phyloP scores from a whole-genome alignment of 2,329 filamentous ascomycete species.

The Aspergillus clavatus region DNA sequence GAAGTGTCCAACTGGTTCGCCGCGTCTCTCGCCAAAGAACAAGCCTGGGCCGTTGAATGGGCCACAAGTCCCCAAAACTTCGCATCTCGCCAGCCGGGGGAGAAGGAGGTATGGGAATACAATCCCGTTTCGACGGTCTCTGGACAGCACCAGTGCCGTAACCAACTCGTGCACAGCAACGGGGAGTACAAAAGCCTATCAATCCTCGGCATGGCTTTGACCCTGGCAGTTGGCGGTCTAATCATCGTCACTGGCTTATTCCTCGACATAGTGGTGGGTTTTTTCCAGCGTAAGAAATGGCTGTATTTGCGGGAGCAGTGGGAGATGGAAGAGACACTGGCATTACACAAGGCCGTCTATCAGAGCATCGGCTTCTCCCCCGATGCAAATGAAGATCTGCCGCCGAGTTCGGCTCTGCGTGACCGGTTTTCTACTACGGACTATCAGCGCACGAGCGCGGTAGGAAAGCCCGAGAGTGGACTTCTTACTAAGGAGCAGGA shows the following conservation, averaged over 20 bases:
- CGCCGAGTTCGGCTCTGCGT: not conserved
- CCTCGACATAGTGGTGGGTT: not conserved
- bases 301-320: not conserved
- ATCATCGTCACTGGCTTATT: not conserved
- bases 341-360: not conserved
- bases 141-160: not conserved
- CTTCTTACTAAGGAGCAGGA: too few relatives aligned
- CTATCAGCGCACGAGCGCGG: too few relatives aligned
- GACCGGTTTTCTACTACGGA: too few relatives aligned
- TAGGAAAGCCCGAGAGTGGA: too few relatives aligned
- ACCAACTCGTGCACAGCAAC: not conserved
- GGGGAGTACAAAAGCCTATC: not conserved
- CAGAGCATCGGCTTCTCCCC: not conserved
- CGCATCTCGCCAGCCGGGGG: not conserved
- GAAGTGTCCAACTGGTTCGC: conserved; percentile 30
- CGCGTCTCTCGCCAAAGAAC: conserved; percentile 25
- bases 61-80: conserved; percentile 10
- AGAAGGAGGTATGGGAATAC: not conserved
- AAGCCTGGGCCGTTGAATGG: conserved; percentile 20
- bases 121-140: not conserved
- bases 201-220: not conserved
- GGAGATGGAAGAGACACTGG: not conserved
- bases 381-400: not conserved
- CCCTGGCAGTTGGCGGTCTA: not conserved
- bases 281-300: not conserved